A percentile compares a stretch with the other conserved stretches of the same genome.
Evolutionary conservation across 352 stramenopile species (phyloP).

Genomic region (Phytophthora kernoviae): DNA sequence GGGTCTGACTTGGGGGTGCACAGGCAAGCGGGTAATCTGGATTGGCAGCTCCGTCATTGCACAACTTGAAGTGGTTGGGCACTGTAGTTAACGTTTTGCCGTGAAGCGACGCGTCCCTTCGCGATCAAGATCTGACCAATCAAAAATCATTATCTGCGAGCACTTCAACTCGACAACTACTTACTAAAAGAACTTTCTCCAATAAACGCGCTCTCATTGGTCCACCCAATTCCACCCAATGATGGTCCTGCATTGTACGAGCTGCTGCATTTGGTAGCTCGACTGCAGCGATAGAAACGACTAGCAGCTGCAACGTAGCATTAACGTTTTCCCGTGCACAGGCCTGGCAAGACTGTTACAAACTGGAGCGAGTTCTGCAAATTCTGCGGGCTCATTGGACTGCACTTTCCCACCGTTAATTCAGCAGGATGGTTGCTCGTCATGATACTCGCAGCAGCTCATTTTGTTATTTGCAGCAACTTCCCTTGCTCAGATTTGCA

Average conservation of each 20-base stretch:
- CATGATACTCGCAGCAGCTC: not conserved
- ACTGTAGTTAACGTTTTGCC: too few relatives aligned
- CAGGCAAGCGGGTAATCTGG: conserved; percentile 21
- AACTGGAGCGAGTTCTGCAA: not conserved
- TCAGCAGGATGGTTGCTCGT: not conserved
- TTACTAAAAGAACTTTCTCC: conserved; percentile 13
- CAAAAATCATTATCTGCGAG: conserved; percentile 7
- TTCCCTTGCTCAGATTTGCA: too few relatives aligned
- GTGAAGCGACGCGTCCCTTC: conserved; percentile 27
- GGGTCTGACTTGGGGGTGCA: not conserved
- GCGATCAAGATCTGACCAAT: conserved; percentile 18
- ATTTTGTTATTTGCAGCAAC: too few relatives aligned
- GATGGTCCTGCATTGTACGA: too few relatives aligned
- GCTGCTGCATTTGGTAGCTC: too few relatives aligned
- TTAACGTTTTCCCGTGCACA: not conserved
- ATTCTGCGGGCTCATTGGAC: not conserved
- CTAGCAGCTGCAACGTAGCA: not conserved
- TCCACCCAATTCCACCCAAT: too few relatives aligned
- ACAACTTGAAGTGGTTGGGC: too few relatives aligned
- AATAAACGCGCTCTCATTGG: conserved; percentile 4
- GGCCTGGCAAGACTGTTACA: not conserved
- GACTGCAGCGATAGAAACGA: too few relatives aligned
- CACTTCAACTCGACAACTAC: not conserved
- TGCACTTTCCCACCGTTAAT: not conserved
- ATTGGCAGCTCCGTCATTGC: conserved; percentile 34